Evolutionary conservation across 108 stramenopile genomes (phyloP).

Genomic region (Fragilaria radians): DNA sequence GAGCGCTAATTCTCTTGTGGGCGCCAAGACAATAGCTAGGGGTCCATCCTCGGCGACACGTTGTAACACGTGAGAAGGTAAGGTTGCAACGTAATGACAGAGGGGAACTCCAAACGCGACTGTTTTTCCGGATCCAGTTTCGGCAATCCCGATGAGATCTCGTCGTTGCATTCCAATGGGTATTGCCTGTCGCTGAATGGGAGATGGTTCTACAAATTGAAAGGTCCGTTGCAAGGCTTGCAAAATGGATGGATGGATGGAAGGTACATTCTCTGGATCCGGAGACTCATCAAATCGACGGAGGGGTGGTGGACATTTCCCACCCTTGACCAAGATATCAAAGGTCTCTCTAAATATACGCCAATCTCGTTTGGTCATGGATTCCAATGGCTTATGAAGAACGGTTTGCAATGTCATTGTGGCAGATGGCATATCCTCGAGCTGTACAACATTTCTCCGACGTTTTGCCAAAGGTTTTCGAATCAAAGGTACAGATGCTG

Average conservation of each 20-base stretch:
- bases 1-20: constrained; percentile 92
- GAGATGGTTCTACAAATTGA: constrained; percentile 83
- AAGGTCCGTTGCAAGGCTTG: constrained; percentile 69
- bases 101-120: constrained; percentile 93
- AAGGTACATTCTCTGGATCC: constrained; percentile 28
- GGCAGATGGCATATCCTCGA: neutral
- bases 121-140: constrained; percentile 94
- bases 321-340: constrained; percentile 93
- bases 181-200: constrained; percentile 95
- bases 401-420: constrained; percentile 35
- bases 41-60: constrained; percentile 87
- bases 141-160: constrained; percentile 97
- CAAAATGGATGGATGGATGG: constrained; percentile 44
- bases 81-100: constrained; percentile 65
- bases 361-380: constrained; percentile 97
- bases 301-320: constrained; percentile 81
- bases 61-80: constrained; percentile 46
- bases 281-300: constrained; percentile 72
- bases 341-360: constrained; percentile 96
- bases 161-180: constrained; percentile 90
- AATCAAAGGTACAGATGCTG: constrained; percentile 9
- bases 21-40: constrained; percentile 91
- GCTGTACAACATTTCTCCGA: constrained; percentile 26
- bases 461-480: constrained; percentile 5
- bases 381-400: constrained; percentile 62